These are phyloP conservation scores for Furcasterigmium furcatum DNA, from an alignment of 2,329 filamentous ascomycete species.

Conservation along the genomic window DNA sequence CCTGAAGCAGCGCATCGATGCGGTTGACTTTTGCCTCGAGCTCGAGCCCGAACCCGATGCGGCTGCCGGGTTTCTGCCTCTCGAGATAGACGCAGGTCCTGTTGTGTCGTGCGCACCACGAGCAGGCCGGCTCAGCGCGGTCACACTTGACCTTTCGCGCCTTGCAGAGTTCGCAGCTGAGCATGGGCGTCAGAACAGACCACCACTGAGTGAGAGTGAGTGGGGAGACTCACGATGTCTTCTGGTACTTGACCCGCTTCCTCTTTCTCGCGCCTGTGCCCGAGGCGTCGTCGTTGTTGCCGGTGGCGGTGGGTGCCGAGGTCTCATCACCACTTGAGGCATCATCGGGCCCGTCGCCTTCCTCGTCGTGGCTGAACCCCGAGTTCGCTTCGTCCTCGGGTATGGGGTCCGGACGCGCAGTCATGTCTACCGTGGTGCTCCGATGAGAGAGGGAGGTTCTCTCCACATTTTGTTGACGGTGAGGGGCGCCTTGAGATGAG, in stretches of 20 bases:
- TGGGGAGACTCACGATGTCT: conserved; percentile 33
- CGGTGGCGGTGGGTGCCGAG: conserved; percentile 4
- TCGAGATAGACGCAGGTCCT: conserved; percentile 67
- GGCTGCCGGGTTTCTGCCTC: conserved; percentile 65
- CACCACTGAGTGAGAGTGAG: background rate
- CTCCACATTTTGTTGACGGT: conserved; percentile 19
- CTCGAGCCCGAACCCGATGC: conserved; percentile 60
- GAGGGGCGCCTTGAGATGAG: background rate
- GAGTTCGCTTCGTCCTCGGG: conserved; percentile 33
- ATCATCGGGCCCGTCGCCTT: conserved; percentile 3
- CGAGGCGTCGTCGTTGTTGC: conserved; percentile 15
- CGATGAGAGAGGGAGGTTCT: conserved; percentile 15
- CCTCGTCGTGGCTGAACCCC: conserved; percentile 29
- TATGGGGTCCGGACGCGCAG: conserved; percentile 21
- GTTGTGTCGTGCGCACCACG: conserved; percentile 67
- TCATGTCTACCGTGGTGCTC: conserved; percentile 19
- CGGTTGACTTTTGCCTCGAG: conserved; percentile 52
- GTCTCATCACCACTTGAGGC: conserved; percentile 31
- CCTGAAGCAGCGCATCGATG: conserved; percentile 44
- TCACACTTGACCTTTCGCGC: conserved; percentile 45
- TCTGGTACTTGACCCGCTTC: conserved; percentile 35
- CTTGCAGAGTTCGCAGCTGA: conserved; percentile 41
- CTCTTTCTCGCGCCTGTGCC: conserved; percentile 27
- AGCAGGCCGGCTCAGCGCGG: conserved; percentile 58
- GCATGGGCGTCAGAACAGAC: background rate